Percentiles rank a stretch among this genome's conserved stretches.
Evolutionary conservation across 192 early-diverging fungal species (phyloP).

Genomic region (Gigaspora rosea): DNA sequence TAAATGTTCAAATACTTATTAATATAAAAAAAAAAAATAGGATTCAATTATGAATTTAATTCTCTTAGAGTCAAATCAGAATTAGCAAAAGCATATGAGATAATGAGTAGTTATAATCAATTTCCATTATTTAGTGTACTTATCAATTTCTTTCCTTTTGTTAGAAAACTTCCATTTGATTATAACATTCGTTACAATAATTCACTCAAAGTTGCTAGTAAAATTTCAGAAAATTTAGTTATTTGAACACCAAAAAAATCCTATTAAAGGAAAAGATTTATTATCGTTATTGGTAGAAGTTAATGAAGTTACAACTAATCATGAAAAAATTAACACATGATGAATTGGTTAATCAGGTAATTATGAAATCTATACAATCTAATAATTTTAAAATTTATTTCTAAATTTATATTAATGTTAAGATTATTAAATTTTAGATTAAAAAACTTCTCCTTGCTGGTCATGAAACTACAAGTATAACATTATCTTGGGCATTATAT

Average conservation of each 20-base stretch:
- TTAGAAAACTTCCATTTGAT: conserved; percentile 36
- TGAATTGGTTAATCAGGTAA: conserved; percentile 47
- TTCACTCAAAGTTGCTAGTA: conserved; percentile 35
- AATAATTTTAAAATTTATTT: too few species aligned
- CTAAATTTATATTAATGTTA: not conserved
- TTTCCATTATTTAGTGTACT: conserved; percentile 24
- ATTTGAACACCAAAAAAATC: conserved; percentile 36
- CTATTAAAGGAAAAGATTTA: conserved; percentile 40
- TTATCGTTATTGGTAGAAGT: conserved; percentile 47
- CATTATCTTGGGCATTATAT: conserved; percentile 52
- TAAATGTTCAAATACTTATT: not conserved
- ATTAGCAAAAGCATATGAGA: conserved; percentile 46
- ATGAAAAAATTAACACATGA: too few species aligned
- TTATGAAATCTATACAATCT: not conserved
- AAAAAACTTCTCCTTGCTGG: conserved; percentile 41
- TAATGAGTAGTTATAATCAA: too few species aligned
- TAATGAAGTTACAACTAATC: conserved; percentile 42
- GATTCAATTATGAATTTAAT: conserved; percentile 53
- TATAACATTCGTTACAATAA: not conserved
- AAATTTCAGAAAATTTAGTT: conserved; percentile 42
- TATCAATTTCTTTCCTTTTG: conserved; percentile 32
- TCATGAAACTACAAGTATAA: conserved; percentile 56
- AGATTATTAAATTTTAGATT: not conserved
- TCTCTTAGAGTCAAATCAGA: conserved; percentile 41
- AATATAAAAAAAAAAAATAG: conserved; percentile 6